phyloP scores from a whole-genome alignment of 2,329 filamentous ascomycete species.

The Cladophialophora bantiana region DNA sequence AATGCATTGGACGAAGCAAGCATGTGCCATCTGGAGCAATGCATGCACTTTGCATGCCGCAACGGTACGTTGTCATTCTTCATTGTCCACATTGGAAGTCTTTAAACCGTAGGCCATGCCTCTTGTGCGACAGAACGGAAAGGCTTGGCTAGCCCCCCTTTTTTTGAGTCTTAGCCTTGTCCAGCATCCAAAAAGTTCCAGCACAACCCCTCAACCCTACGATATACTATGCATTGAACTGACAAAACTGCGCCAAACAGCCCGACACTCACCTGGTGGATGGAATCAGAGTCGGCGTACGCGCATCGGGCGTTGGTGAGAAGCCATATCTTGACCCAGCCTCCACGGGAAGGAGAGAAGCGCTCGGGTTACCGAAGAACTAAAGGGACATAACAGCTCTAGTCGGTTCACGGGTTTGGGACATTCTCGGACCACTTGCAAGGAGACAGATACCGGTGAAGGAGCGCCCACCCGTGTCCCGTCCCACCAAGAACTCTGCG shows the following conservation, averaged over 20 bases:
- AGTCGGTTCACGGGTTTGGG: background rate
- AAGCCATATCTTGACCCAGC: conserved; percentile 35
- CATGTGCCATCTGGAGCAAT: conserved; percentile 39
- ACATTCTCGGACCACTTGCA: background rate
- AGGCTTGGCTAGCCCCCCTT: conserved; percentile 1
- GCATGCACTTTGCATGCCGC: conserved; percentile 36
- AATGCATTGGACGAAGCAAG: conserved; percentile 38
- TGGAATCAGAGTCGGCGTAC: conserved; percentile 30
- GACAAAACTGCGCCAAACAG: conserved; percentile 14
- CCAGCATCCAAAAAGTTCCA: background rate
- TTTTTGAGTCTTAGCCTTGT: conserved; percentile 6
- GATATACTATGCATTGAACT: background rate
- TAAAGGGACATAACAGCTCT: background rate
- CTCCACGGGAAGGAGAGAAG: conserved; percentile 41
- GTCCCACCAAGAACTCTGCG: background rate
- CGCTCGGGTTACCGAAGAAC: conserved; percentile 32
- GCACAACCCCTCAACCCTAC: background rate
- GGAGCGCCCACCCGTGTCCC: background rate
- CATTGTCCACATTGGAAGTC: background rate
- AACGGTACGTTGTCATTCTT: conserved; percentile 22
- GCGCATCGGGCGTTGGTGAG: conserved; percentile 35
- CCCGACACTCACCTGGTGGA: conserved; percentile 34
- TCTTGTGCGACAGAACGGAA: background rate
- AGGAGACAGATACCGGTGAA: background rate
- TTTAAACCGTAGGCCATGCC: background rate